Evolutionary conservation across 2,329 filamentous ascomycete species (phyloP), one percentile per base, ranked within the genome.

Genomic region (Beauveria bassiana): DNA sequence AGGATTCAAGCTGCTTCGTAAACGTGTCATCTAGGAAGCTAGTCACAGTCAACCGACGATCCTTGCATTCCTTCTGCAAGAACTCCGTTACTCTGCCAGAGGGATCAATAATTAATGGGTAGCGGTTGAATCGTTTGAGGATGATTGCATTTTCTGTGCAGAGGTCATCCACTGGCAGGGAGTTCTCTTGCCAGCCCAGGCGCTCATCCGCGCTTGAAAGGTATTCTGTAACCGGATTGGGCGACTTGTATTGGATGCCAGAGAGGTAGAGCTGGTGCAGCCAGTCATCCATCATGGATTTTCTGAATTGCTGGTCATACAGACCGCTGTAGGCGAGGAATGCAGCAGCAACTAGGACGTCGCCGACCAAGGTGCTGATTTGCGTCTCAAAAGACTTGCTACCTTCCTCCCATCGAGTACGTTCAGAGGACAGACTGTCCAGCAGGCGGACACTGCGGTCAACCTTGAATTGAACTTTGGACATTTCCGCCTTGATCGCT

Each of bases 141-240:
- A 99, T 89, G 70, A 99, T 97, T 50, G 96, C 95, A 70, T 99
- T 99, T 75, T 99, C 95, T 0, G 95, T 99, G 81, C 95, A 99
- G 46, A 99, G 84, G 71, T 99, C 95, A 72, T 99, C 95, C 5
- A 97, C 93, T 2, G 96, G 95, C 55, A 99, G 79, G 18, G 88
- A 88, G 72, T 99, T 91, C 69, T 93, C 89, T 77, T 99, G 96
- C 95, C 95, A 99, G 65, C 89, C 85, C 40, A 99, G 82, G 65
- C 95, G 86, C 77, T 99, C 93, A 73, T 99, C 96, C 5, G 96
- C 93, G 26, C 91, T 96, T 5, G 96, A 99, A 18, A 99, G 81
- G 70, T 97, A 99, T 73, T 99, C 95, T 0, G 95, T 96, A 52
- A 99, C 84, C 0, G 95, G 92, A 70, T 98, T 98, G 69, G 93